Conservation (phyloP, 768 basidiomycete genomes). For the Boletus tomentosulus region DNA sequence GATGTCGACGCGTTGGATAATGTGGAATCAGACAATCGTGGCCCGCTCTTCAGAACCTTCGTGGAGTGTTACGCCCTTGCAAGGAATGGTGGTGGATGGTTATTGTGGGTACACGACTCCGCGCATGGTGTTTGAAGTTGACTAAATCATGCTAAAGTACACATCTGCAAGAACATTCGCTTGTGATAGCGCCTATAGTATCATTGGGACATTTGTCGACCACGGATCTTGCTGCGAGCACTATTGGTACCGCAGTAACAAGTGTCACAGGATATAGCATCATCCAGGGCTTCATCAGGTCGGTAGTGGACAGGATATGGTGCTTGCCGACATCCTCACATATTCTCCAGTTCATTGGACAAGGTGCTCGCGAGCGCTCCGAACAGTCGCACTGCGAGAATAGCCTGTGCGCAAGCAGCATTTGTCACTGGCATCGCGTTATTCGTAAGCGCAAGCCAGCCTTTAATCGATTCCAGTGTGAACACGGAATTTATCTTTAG, state of each 20-base stretch:
- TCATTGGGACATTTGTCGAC: conserved; percentile 53
- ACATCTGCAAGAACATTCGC: conserved; percentile 22
- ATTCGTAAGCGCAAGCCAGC: conserved; percentile 11
- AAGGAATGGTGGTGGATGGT: conserved; percentile 20
- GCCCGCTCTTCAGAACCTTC: conserved; percentile 3
- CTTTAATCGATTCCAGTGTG: neutral
- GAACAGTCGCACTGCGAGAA: conserved; percentile 11
- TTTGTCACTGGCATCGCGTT: conserved; percentile 23
- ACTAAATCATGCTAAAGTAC: conserved; percentile 11
- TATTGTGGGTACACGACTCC: conserved; percentile 14
- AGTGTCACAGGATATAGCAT: conserved; percentile 43
- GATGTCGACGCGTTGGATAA: conserved; percentile 18
- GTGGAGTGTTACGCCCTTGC: conserved; percentile 22
- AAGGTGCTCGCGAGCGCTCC: conserved; percentile 13
- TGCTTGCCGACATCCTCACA: conserved; percentile 11
- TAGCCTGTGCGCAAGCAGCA: conserved; percentile 17
- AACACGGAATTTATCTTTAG: conserved; percentile 2
- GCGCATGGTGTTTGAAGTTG: neutral
- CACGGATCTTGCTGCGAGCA: conserved; percentile 47
- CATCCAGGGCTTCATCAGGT: conserved; percentile 36
- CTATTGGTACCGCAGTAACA: conserved; percentile 38
- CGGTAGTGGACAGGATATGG: conserved; percentile 18
- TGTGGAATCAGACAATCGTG: conserved; percentile 3
- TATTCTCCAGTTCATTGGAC: conserved; percentile 16
- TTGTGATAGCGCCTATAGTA: conserved; percentile 28